Percentiles rank a stretch among this genome's conserved stretches.
These are phyloP conservation scores for Boechera stricta DNA, from an alignment of 345 rosid species.

Conservation along the genomic window DNA sequence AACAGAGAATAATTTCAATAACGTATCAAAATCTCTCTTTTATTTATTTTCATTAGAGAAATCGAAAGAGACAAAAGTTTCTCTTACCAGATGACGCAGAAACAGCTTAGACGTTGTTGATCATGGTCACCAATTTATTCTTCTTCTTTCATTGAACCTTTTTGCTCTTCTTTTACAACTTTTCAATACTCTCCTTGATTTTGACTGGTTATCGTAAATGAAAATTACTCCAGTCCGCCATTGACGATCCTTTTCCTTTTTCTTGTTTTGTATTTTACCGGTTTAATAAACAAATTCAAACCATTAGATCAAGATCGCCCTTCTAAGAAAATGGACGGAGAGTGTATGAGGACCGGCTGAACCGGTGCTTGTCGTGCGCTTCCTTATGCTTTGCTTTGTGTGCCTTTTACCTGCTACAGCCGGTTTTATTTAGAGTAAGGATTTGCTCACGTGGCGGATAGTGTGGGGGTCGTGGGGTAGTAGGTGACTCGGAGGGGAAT, in stretches of 20 bases:
- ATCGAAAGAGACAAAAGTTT: slow-evolving; percentile 29
- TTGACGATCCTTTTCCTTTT: slow-evolving; percentile 5
- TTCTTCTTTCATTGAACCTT: background rate
- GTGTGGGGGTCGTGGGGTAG: slow-evolving; percentile 42
- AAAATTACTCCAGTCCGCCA: slow-evolving; percentile 28
- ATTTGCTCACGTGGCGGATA: slow-evolving; percentile 45
- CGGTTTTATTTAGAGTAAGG: slow-evolving; percentile 37
- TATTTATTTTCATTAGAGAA: background rate
- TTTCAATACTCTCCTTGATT: background rate
- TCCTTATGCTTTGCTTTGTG: slow-evolving; percentile 7
- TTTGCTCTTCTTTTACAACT: background rate
- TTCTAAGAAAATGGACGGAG: slow-evolving; percentile 4
- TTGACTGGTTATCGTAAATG: slow-evolving; percentile 41
- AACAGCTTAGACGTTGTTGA: slow-evolving; percentile 50
- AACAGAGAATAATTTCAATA: slow-evolving; percentile 29
- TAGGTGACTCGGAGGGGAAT: slow-evolving; percentile 40
- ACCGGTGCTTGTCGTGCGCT: slow-evolving; percentile 55
- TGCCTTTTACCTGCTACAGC: slow-evolving; percentile 42
- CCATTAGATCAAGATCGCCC: slow-evolving; percentile 38
- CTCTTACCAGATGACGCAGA: slow-evolving; percentile 44
- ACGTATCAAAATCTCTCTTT: slow-evolving; percentile 48
- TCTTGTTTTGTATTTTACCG: slow-evolving; percentile 15
- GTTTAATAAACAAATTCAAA: slow-evolving; percentile 5
- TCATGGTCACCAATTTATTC: slow-evolving; percentile 23
- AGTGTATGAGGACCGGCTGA: slow-evolving; percentile 39